These are phyloP conservation scores for Parachaetomium inaequale DNA, from an alignment of 495 filamentous ascomycete species.

Conservation along the genomic window DNA sequence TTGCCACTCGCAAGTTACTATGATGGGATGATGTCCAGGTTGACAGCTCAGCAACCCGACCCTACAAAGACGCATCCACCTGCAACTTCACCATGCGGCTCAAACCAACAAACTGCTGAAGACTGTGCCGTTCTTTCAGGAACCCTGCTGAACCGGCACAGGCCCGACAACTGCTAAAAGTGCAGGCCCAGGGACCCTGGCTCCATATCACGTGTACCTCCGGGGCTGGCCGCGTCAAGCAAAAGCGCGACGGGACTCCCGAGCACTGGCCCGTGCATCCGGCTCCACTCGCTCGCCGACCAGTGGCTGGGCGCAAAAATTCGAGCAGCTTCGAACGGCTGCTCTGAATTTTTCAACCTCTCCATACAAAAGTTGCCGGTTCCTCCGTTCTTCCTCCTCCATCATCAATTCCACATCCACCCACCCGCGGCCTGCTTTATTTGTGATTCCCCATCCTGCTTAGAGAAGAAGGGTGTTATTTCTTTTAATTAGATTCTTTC, in stretches of 20 bases:
- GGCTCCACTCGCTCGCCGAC: slow-evolving; percentile 15
- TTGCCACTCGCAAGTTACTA: not conserved
- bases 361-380: slow-evolving; percentile 24
- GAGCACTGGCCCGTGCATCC: slow-evolving; percentile 19
- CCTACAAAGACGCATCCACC: not conserved
- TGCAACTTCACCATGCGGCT: not conserved
- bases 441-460: slow-evolving; percentile 26
- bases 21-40: not conserved
- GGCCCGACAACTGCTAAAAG: no score
- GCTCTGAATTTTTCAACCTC: slow-evolving; percentile 38
- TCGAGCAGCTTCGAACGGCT: slow-evolving; percentile 33
- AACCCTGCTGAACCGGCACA: not conserved
- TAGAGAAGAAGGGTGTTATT: slow-evolving; percentile 26
- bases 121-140: not conserved
- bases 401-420: slow-evolving; percentile 28
- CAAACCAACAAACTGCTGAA: not conserved
- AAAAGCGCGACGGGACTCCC: not conserved
- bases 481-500: slow-evolving; percentile 41
- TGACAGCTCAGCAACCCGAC: not conserved
- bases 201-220: not conserved
- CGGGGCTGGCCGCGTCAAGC: not conserved
- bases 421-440: slow-evolving; percentile 35
- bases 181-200: not conserved
- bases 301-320: slow-evolving; percentile 31
- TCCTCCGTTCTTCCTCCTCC: slow-evolving; percentile 24